Base-by-base conservation (phyloP, 1,284 basidiomycete genomes). In the Laetiporus sulphureus region DNA sequence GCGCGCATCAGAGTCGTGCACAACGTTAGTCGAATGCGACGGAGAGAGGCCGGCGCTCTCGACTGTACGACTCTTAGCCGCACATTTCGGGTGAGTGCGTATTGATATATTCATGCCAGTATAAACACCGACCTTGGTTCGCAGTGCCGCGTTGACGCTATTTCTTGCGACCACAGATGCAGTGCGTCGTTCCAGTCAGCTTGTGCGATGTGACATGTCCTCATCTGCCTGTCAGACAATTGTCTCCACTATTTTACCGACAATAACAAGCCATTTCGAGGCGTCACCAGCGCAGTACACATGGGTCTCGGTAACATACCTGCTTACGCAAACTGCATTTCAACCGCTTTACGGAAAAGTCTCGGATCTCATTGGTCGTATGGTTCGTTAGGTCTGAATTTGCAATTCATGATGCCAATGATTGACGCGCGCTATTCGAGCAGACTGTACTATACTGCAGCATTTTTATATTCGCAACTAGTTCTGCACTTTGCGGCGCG, bases 121-220 rank as follows among this genome's bases (percentile, higher is more conserved):
- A n/a, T n/a, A n/a, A n/a, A n/a, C n/a, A n/a, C n/a, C n/a, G n/a
- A n/a, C n/a, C n/a, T n/a, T 44, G 32, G 38, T 20, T 18, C 36
- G 44, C 55, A 87, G 84, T 37, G 83, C 83, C 36, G 85, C 83
- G 3, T 59, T 87, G 60, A 71, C 83, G 11, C 58, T 88, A 45
- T 89, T 89, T 59, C 75, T 89, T 10, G 85, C 85, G 5, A 89
- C 87, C 11, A 89, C 85, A 15, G 85, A 89, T 62, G 76, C 83
- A 41, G 86, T 89, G 55, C 50, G 82, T 66, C 40, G 44, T 40
- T n/a, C n/a, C n/a, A n/a, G n/a, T n/a, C n/a, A n/a, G n/a, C n/a
- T n/a, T n/a, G n/a, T n/a, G n/a, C n/a, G n/a, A n/a, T n/a, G n/a
- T n/a, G n/a, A n/a, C n/a, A n/a, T n/a, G n/a, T 41, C 38, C 48